phyloP scores from a whole-genome alignment of 208 protist genomes.

The Balamuthia mandrillaris region DNA sequence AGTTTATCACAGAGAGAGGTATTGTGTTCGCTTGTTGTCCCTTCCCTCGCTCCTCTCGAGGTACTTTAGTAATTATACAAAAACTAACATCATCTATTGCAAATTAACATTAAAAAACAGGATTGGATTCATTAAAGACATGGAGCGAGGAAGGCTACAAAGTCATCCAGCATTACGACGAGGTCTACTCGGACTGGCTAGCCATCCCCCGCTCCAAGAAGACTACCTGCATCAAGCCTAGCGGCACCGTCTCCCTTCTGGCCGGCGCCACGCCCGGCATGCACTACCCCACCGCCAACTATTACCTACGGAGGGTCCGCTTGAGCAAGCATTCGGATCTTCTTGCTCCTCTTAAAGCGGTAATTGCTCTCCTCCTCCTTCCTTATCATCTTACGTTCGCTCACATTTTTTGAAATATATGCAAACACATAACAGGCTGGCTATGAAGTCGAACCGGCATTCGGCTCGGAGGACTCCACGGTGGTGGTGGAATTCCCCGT shows the following conservation, averaged over 20 bases:
- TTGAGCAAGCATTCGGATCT: slow-evolving; percentile 26
- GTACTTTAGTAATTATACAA: background rate
- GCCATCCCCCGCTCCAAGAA: slow-evolving; percentile 78
- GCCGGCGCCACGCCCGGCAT: slow-evolving; percentile 79
- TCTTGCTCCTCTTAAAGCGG: background rate
- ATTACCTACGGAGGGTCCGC: slow-evolving; percentile 65
- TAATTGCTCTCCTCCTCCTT: slow-evolving; percentile 49
- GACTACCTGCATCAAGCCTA: slow-evolving; percentile 76
- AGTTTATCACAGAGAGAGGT: slow-evolving; percentile 61
- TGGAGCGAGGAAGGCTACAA: slow-evolving; percentile 72
- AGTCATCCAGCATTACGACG: slow-evolving; percentile 63
- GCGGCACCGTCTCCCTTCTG: slow-evolving; percentile 76
- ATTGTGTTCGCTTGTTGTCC: background rate
- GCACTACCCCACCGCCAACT: slow-evolving; percentile 74
- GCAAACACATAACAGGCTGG: too few species aligned
- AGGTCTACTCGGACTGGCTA: slow-evolving; percentile 59
- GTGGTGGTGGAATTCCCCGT: slow-evolving; percentile 73
- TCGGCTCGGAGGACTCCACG: slow-evolving; percentile 51
- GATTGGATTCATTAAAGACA: slow-evolving; percentile 57
- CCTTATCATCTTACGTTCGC: too few species aligned
- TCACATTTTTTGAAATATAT: too few species aligned
- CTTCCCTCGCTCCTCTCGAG: background rate
- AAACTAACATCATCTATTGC: background rate
- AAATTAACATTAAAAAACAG: background rate
- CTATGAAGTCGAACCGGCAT: slow-evolving; percentile 68